Evolutionary conservation across 768 basidiomycete species (phyloP), one percentile per base, ranked within the genome.

Genomic region (Naganishia randhawae): DNA sequence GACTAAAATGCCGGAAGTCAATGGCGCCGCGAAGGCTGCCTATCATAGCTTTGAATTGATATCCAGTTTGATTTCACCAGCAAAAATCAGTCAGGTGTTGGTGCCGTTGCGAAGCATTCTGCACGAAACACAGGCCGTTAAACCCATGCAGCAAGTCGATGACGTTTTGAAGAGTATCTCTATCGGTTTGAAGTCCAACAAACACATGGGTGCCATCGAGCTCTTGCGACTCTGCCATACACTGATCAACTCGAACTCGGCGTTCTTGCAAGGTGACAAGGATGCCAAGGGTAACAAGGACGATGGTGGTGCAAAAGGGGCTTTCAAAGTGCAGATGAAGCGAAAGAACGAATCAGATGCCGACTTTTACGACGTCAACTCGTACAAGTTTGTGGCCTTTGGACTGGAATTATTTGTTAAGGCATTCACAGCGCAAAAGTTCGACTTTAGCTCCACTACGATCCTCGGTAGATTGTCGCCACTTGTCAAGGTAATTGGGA

Each of bases 1-100:
- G 81, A 93, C 92, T 19, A 93, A 90, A 80, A 90, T 92, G 86
- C 85, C 89, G 25, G 95, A 99, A 81, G 95, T 94, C 32, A 85
- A 87, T 35, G 85, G 86, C 11, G 92, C 91, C 29, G 84, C 87
- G 2, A 86, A 90, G n/a, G 87, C 87, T 75, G 92, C 89, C 1
- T 81, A 95, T 35, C 92, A 98, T 76, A 87, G 90, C 0, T 92
- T 96, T 74, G 85, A 87, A 16, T 85, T 92, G 67, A 81, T 91
- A 35, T 89, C 95, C 11, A 88, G 87, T 70, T 83, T 85, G 73
- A 85, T 94, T 69, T 88, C 90, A 0, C 90, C 94, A 1, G 74
- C 81, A 19, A 87, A 88, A 72, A 86, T 97, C 77, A 88, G 87
- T 71, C 84, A 84, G 33, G 82, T 97, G 3, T 84, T 99, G 1